phyloP scores from a whole-genome alignment of 1,284 basidiomycete genomes.

The Pholiota adiposa region DNA sequence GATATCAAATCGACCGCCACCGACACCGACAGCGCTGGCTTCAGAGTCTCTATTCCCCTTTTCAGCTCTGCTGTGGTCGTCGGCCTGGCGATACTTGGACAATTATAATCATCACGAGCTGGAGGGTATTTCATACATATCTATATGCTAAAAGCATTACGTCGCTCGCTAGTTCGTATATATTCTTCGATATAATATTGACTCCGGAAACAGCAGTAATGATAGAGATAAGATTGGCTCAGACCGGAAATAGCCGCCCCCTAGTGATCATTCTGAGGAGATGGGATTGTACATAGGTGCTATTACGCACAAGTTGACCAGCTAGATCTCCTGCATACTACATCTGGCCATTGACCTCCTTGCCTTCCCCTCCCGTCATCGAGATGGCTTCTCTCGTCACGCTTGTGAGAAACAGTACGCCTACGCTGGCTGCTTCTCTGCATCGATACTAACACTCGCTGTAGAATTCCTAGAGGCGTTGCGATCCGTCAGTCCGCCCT shows the following conservation, averaged over 20 bases:
- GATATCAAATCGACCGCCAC: constrained; percentile 17
- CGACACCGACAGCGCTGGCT: neutral
- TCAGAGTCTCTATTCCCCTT: constrained; percentile 1
- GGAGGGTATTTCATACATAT: neutral
- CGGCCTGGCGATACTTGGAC: neutral
- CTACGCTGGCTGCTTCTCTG: neutral
- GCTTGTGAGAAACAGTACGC: constrained; percentile 37
- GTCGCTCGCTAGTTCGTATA: neutral
- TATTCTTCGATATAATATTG: neutral
- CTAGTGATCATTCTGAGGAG: neutral
- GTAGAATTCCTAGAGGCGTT: constrained; percentile 83
- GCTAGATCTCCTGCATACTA: neutral
- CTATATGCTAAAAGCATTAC: neutral
- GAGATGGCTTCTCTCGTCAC: constrained; percentile 39
- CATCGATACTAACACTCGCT: constrained; percentile 10
- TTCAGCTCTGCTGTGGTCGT: neutral
- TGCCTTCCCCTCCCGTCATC: constrained; percentile 10
- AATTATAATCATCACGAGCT: neutral
- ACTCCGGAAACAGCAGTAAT: neutral
- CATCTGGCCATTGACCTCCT: constrained; percentile 10
- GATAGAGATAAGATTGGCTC: constrained; percentile 1
- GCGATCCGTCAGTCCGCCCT: constrained; percentile 79
- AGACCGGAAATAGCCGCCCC: constrained; percentile 14
- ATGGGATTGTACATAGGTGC: neutral
- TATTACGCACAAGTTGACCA: constrained; percentile 4